These are phyloP conservation scores for Tephrocybe sp. DNA, from an alignment of 768 basidiomycete genomes.

Conservation along the genomic window DNA sequence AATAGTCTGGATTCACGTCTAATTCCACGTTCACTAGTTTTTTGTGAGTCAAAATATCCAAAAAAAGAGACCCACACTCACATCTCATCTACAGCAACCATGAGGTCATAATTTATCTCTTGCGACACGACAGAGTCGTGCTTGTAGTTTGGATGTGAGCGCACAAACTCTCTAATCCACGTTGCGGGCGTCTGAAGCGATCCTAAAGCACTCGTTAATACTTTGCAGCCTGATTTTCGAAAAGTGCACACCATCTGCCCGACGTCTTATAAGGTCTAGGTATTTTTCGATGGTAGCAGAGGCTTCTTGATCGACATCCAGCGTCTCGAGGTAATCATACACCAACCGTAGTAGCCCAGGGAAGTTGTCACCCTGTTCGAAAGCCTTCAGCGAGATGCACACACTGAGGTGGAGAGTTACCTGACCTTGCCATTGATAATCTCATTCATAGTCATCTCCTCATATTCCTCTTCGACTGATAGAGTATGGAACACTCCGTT, in stretches of 20 bases:
- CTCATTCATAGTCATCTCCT: slow-evolving; percentile 89
- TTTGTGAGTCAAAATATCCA: slow-evolving; percentile 3
- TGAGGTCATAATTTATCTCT: slow-evolving; percentile 92
- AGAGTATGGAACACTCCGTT: slow-evolving; percentile 34
- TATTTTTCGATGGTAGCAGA: slow-evolving; percentile 69
- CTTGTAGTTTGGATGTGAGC: slow-evolving; percentile 87
- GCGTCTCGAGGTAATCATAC: slow-evolving; percentile 78
- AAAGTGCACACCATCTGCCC: slow-evolving; percentile 69
- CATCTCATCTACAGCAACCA: slow-evolving; percentile 90
- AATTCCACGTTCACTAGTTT: slow-evolving; percentile 69
- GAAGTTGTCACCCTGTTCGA: slow-evolving; percentile 55
- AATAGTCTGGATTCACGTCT: slow-evolving; percentile 59
- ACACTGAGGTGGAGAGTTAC: slow-evolving; percentile 2
- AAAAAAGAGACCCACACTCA: slow-evolving; percentile 39
- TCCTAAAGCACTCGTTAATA: slow-evolving; percentile 41
- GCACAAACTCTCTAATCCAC: slow-evolving; percentile 93
- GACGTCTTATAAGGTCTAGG: slow-evolving; percentile 69
- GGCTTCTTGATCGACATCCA: slow-evolving; percentile 69
- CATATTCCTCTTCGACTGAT: slow-evolving; percentile 79
- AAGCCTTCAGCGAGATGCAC: not conserved
- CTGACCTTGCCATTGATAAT: slow-evolving; percentile 91
- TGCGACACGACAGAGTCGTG: slow-evolving; percentile 89
- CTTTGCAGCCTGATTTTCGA: not conserved
- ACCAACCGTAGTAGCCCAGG: slow-evolving; percentile 82
- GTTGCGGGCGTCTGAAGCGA: slow-evolving; percentile 81